phyloP scores from a whole-genome alignment of 345 rosid genomes.

The Populus simonii region DNA sequence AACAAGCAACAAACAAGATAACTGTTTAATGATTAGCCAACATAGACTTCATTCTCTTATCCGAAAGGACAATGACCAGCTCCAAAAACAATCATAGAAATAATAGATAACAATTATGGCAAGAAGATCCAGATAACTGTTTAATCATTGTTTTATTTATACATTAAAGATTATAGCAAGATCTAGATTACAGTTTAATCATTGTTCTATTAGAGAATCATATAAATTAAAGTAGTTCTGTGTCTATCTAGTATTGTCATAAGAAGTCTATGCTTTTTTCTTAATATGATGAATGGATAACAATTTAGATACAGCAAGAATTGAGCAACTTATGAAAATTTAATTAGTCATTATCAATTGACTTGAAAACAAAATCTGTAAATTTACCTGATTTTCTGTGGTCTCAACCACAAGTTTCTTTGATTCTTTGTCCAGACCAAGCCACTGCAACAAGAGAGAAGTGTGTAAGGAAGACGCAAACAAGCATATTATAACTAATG shows the following conservation, averaged over 20 bases:
- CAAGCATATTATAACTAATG: not conserved
- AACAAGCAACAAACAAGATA: not conserved
- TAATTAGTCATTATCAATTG: not conserved
- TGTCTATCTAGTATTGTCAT: not conserved
- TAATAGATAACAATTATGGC: too few species aligned
- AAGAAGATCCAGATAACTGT: not conserved
- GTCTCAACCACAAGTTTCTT: slow-evolving; percentile 91
- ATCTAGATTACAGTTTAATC: not conserved
- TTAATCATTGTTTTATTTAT: not conserved
- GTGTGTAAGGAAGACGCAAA: not conserved
- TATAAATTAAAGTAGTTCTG: not conserved
- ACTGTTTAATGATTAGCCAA: not conserved
- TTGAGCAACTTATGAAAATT: not conserved
- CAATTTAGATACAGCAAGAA: not conserved
- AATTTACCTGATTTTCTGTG: slow-evolving; percentile 79
- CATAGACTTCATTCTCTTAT: not conserved
- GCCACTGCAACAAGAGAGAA: slow-evolving; percentile 55
- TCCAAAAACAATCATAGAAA: not conserved
- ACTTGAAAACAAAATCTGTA: not conserved
- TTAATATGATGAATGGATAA: not conserved
- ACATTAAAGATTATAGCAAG: too few species aligned
- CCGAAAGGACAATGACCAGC: not conserved
- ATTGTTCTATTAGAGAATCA: not conserved
- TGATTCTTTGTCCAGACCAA: slow-evolving; percentile 72
- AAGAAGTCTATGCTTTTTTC: not conserved